Evolutionary conservation across 2,329 filamentous ascomycete genomes (phyloP).

Genomic region (Ophiostoma ips): DNA sequence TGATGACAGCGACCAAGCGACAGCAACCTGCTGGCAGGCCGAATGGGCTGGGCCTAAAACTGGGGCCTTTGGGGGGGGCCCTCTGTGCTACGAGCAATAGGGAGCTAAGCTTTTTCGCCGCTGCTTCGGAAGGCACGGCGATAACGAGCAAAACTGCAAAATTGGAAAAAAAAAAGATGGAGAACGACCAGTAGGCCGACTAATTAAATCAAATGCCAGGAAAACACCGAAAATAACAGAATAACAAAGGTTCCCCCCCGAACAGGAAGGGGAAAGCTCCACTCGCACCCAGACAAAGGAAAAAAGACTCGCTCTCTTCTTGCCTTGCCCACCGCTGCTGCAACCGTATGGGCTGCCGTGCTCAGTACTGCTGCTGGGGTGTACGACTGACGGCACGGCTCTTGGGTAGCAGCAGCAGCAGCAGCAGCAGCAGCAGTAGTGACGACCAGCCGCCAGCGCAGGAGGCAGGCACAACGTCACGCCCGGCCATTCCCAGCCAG

Average conservation of each 20-base stretch:
- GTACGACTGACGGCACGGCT: too few relatives aligned
- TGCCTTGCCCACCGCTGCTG: slow-evolving; percentile 1
- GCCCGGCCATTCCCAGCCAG: neutral
- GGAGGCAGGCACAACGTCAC: neutral
- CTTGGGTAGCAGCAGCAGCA: too few relatives aligned
- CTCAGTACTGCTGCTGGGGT: too few relatives aligned
- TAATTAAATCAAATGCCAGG: neutral
- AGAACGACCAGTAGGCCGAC: neutral
- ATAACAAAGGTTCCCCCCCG: slow-evolving; percentile 1
- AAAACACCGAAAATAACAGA: neutral
- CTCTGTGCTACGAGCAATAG: too few relatives aligned
- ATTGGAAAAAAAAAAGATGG: slow-evolving; percentile 1
- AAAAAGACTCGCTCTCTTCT: slow-evolving; percentile 10
- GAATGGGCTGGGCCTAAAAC: too few relatives aligned
- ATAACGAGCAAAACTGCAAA: slow-evolving; percentile 10
- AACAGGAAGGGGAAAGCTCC: neutral
- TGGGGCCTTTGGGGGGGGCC: too few relatives aligned
- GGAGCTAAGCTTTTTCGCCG: slow-evolving; percentile 13
- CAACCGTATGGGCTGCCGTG: neutral
- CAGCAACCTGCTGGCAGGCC: too few relatives aligned
- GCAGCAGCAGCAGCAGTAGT: too few relatives aligned
- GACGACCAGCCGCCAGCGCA: too few relatives aligned
- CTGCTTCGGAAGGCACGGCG: slow-evolving; percentile 13
- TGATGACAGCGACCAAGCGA: too few relatives aligned
- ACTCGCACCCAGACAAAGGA: slow-evolving; percentile 5